phyloP scores from a whole-genome alignment of 2,329 filamentous ascomycete genomes.

The Trichophyton verrucosum region DNA sequence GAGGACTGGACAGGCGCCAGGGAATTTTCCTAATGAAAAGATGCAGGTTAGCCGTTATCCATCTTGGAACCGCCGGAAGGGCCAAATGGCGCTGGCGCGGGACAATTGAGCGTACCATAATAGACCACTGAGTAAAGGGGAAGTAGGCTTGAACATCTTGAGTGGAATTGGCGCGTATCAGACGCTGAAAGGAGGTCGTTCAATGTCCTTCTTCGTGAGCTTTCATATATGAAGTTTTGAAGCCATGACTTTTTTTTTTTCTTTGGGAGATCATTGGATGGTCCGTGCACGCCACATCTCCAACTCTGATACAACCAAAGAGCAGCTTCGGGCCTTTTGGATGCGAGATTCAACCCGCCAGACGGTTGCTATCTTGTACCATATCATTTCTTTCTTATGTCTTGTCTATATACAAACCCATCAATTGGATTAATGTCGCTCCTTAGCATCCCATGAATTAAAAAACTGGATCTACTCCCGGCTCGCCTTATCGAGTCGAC shows the following conservation, averaged over 20 bases:
- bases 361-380: neutral
- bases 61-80: neutral
- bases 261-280: neutral
- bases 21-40: slow-evolving; percentile 64
- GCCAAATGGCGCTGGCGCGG: neutral
- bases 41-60: neutral
- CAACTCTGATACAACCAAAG: neutral
- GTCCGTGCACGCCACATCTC: neutral
- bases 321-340: neutral
- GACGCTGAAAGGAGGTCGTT: slow-evolving; percentile 7
- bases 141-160: slow-evolving; percentile 72
- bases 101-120: slow-evolving; percentile 50
- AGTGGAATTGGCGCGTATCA: neutral
- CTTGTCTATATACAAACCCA: neutral
- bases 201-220: neutral
- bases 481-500: neutral
- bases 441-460: neutral
- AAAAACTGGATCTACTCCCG: neutral
- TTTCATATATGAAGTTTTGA: neutral
- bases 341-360: neutral
- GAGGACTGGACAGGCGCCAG: slow-evolving; percentile 83
- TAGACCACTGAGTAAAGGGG: slow-evolving; percentile 63
- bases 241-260: neutral
- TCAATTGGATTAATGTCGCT: neutral
- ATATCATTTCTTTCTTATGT: neutral